Evolutionary conservation across 1,284 basidiomycete genomes (phyloP).

Genomic region (Puccinia novopanici): DNA sequence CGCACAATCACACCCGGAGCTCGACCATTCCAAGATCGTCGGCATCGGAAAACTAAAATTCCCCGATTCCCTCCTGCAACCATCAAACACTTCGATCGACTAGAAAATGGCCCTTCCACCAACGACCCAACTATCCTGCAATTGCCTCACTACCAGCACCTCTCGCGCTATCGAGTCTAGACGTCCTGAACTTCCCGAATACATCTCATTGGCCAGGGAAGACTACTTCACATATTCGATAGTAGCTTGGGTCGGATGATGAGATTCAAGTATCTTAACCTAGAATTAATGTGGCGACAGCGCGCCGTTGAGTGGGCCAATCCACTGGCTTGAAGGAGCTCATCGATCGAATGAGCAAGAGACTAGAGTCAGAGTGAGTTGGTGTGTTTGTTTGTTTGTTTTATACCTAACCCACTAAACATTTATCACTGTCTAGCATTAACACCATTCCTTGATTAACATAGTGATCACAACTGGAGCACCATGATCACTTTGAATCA

Average conservation of each 20-base stretch:
- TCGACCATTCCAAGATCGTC: slow-evolving; percentile 27
- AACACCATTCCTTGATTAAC: neutral
- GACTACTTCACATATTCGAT: slow-evolving; percentile 44
- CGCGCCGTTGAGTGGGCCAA: slow-evolving; percentile 39
- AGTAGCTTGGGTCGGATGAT: slow-evolving; percentile 24
- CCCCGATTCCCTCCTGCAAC: slow-evolving; percentile 21
- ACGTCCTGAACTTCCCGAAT: slow-evolving; percentile 19
- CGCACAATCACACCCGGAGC: slow-evolving; percentile 12
- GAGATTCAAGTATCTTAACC: slow-evolving; percentile 34
- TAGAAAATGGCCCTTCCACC: neutral
- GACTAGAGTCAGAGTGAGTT: slow-evolving; percentile 19
- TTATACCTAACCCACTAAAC: neutral
- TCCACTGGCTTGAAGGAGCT: slow-evolving; percentile 22
- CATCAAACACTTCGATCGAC: slow-evolving; percentile 12
- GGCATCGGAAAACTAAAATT: slow-evolving; percentile 34
- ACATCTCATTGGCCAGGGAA: slow-evolving; percentile 34
- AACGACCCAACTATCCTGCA: too few relatives aligned
- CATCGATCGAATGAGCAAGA: slow-evolving; percentile 23
- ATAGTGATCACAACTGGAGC: slow-evolving; percentile 42
- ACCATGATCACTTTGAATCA: slow-evolving; percentile 46
- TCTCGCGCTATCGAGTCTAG: neutral
- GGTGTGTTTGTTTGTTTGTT: too few relatives aligned
- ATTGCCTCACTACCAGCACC: neutral
- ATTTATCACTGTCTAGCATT: too few relatives aligned
- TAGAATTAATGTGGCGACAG: slow-evolving; percentile 46